phyloP scores from a whole-genome alignment of 106 monocot species.

The Platanthera zijinensis region DNA sequence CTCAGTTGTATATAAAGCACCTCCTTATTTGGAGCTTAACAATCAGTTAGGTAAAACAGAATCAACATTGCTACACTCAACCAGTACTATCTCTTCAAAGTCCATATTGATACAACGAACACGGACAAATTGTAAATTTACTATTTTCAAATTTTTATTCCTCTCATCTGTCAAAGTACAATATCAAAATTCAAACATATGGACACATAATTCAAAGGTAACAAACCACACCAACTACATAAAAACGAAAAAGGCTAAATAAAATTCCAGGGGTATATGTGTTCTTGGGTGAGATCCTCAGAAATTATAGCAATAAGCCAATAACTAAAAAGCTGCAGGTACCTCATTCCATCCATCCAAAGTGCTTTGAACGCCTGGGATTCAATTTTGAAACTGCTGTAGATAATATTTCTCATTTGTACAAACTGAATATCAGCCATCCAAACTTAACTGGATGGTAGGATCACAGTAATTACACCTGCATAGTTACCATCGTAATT shows the following conservation, averaged over 20 bases:
- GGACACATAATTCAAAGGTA: not conserved
- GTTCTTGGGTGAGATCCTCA: too few species aligned
- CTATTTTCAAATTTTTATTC: not conserved
- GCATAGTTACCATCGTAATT: too few species aligned
- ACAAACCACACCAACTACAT: not conserved
- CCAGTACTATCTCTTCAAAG: not conserved
- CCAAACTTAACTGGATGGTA: too few species aligned
- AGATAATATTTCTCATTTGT: too few species aligned
- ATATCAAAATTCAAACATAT: not conserved
- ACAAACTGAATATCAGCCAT: too few species aligned
- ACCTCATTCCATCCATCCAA: too few species aligned
- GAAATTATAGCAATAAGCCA: too few species aligned
- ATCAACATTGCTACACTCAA: not conserved
- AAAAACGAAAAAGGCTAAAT: not conserved
- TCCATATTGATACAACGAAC: not conserved
- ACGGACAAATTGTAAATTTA: not conserved
- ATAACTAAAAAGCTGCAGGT: too few species aligned
- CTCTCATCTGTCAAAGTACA: not conserved
- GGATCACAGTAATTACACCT: too few species aligned
- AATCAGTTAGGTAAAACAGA: not conserved
- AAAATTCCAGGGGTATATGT: not conserved
- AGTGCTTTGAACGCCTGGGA: too few species aligned
- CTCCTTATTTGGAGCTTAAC: not conserved
- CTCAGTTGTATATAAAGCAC: not conserved
- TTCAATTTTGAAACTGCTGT: too few species aligned